A percentile compares a stretch with the other conserved stretches of the same genome.
phyloP scores from a whole-genome alignment of 805 yeast genomes.

The Cyberlindnera samutprakarnensis region DNA sequence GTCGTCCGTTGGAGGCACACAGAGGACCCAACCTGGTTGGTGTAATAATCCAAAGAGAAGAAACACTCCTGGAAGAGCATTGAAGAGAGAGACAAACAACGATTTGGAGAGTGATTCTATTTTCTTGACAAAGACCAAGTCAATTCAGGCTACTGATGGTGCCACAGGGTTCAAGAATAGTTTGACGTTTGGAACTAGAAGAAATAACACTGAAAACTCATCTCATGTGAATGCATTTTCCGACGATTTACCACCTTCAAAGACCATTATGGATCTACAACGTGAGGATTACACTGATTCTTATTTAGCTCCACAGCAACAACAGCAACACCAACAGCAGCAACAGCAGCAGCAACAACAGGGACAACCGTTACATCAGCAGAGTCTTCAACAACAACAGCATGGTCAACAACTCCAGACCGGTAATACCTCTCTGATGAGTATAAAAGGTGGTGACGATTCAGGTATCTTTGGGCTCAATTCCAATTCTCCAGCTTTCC shows the following conservation, averaged over 20 bases:
- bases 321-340: neutral
- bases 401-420: neutral
- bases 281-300: conserved; percentile 27
- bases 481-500: neutral
- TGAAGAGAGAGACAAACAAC: conserved; percentile 31
- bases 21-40: conserved; percentile 25
- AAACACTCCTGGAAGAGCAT: conserved; percentile 37
- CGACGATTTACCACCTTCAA: conserved; percentile 34
- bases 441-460: neutral
- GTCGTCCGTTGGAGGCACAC: too few species aligned
- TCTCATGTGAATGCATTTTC: conserved; percentile 26
- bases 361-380: too few species aligned
- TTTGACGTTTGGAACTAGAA: conserved; percentile 31
- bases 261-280: conserved; percentile 33
- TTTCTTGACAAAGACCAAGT: conserved; percentile 15
- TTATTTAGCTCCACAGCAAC: conserved; percentile 10
- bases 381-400: too few species aligned
- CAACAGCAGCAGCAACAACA: neutral
- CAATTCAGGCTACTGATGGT: conserved; percentile 1
- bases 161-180: conserved; percentile 29
- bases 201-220: conserved; percentile 12
- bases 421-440: too few species aligned
- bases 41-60: conserved; percentile 37
- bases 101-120: conserved; percentile 19
- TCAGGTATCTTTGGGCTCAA: too few species aligned